Conservation (phyloP, 345 rosid species). For the Cardamine chenopodiifolia region DNA sequence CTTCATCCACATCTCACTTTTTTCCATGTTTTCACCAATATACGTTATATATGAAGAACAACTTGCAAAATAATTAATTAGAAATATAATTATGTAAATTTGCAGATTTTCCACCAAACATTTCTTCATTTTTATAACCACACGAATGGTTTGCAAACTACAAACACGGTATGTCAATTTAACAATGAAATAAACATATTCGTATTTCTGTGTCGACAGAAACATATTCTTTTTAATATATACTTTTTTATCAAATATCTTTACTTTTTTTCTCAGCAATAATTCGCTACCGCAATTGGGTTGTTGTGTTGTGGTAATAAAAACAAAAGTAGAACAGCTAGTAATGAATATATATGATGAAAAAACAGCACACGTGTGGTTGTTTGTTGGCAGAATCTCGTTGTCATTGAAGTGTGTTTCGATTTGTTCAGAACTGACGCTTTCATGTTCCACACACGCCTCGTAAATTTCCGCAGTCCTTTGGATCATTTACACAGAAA, state of each 20-base stretch:
- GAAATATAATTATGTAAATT: neutral
- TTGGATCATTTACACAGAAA: neutral
- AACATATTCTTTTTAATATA: neutral
- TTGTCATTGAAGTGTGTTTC: constrained; percentile 34
- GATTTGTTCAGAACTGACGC: constrained; percentile 42
- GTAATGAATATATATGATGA: constrained; percentile 29
- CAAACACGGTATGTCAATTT: constrained; percentile 17
- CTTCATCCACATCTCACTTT: constrained; percentile 29
- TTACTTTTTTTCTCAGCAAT: neutral
- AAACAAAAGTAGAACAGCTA: constrained; percentile 17
- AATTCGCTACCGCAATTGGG: constrained; percentile 7
- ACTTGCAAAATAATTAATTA: neutral
- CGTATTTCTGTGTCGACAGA: constrained; percentile 33
- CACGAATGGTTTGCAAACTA: constrained; percentile 16
- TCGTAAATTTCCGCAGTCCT: constrained; percentile 34
- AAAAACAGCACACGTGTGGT: constrained; percentile 43
- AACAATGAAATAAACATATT: constrained; percentile 21
- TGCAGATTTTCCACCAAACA: constrained; percentile 3
- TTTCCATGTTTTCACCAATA: neutral
- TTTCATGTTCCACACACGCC: constrained; percentile 39
- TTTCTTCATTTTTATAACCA: constrained; percentile 25
- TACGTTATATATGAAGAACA: neutral
- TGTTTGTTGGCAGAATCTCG: constrained; percentile 37
- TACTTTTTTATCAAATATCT: neutral
- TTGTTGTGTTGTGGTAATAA: constrained; percentile 14